Evolutionary conservation across 495 filamentous ascomycete species (phyloP).

Genomic region (Annulohypoxylon maeteangense): DNA sequence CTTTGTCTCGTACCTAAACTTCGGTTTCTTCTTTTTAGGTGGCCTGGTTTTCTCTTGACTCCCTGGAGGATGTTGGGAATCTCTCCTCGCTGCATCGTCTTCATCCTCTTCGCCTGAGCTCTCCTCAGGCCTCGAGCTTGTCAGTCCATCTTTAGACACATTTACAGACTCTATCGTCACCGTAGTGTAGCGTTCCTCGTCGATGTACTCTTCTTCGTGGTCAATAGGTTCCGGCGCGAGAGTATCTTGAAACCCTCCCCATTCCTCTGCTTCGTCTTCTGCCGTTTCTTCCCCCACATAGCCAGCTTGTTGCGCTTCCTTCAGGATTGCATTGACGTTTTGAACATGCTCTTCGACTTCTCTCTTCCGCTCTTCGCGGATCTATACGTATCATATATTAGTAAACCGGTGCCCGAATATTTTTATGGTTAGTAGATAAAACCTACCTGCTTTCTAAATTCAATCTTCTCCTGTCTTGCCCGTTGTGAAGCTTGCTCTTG

Average conservation of each 20-base stretch:
- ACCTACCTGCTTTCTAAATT: conserved; percentile 75
- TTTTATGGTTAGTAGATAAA: background rate
- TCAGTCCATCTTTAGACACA: conserved; percentile 76
- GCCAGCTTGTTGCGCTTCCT: conserved; percentile 63
- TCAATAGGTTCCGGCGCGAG: conserved; percentile 63
- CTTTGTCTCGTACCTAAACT: conserved; percentile 93
- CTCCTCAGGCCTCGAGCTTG: conserved; percentile 55
- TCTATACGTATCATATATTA: conserved; percentile 56
- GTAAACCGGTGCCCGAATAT: background rate
- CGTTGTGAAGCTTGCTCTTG: conserved; percentile 78
- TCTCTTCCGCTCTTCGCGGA: conserved; percentile 80
- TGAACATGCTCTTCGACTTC: conserved; percentile 83
- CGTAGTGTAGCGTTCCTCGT: conserved; percentile 94
- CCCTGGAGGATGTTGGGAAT: conserved; percentile 46
- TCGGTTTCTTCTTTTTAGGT: conserved; percentile 83
- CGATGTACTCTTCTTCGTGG: conserved; percentile 92
- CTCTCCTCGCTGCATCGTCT: conserved; percentile 47
- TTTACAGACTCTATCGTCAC: conserved; percentile 94
- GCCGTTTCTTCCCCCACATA: conserved; percentile 48
- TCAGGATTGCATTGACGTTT: conserved; percentile 72
- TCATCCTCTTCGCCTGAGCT: conserved; percentile 60
- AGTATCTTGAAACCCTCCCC: conserved; percentile 70
- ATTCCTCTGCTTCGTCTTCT: conserved; percentile 63
- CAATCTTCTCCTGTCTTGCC: conserved; percentile 76
- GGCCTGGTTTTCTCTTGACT: conserved; percentile 50